phyloP scores from a whole-genome alignment of 805 yeast species.

The Zygotorulaspora sp. region DNA sequence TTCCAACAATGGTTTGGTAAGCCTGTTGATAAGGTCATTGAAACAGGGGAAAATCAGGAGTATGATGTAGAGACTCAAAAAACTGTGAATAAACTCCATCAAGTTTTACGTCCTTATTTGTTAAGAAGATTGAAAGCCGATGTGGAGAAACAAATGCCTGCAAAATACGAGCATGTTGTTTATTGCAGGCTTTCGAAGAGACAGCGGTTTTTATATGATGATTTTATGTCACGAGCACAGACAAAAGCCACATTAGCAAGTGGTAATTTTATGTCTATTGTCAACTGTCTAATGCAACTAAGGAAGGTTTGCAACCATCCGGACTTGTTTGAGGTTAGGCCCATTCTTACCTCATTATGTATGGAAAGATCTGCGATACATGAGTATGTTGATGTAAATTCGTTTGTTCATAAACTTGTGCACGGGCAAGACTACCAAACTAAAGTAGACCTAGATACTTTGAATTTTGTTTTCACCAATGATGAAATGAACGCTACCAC shows the following conservation, averaged over 20 bases:
- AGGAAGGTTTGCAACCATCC: slow-evolving; percentile 97
- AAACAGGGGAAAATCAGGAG: slow-evolving; percentile 47
- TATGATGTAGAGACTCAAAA: slow-evolving; percentile 74
- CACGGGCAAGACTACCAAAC: slow-evolving; percentile 4
- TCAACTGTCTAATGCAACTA: slow-evolving; percentile 95
- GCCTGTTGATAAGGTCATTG: slow-evolving; percentile 90
- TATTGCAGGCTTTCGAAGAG: slow-evolving; percentile 90
- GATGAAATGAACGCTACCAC: slow-evolving; percentile 43
- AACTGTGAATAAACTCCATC: slow-evolving; percentile 86
- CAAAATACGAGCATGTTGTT: slow-evolving; percentile 89
- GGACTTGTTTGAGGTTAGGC: slow-evolving; percentile 92
- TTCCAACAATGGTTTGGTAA: slow-evolving; percentile 99
- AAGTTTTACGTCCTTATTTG: slow-evolving; percentile 87
- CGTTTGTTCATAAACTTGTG: slow-evolving; percentile 35
- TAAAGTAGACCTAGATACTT: slow-evolving; percentile 46
- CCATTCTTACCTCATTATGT: slow-evolving; percentile 85
- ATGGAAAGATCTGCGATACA: slow-evolving; percentile 60
- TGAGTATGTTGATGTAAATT: slow-evolving; percentile 42
- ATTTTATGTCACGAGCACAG: slow-evolving; percentile 94
- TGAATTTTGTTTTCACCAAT: slow-evolving; percentile 56
- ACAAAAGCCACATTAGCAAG: slow-evolving; percentile 90
- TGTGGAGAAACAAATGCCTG: slow-evolving; percentile 99
- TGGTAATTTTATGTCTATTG: slow-evolving; percentile 90
- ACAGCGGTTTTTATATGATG: slow-evolving; percentile 88
- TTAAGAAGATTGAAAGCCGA: slow-evolving; percentile 89